These are phyloP conservation scores for Botryotinia narcissicola DNA, from an alignment of 2,329 filamentous ascomycete genomes.

Conservation along the genomic window DNA sequence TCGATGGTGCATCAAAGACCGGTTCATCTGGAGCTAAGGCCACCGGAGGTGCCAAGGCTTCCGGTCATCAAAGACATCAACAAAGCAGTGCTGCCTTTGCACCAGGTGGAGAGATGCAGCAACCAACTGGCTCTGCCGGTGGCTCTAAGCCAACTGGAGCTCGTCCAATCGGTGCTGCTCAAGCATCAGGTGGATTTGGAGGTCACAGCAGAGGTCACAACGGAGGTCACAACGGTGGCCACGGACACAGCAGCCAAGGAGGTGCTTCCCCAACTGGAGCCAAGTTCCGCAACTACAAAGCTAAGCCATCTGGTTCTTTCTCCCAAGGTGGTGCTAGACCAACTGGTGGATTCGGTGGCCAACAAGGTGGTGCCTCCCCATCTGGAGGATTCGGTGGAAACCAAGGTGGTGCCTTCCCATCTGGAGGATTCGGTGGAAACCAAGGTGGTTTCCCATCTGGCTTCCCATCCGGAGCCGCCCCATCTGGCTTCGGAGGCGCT, in stretches of 20 bases:
- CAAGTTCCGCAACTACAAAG: neutral
- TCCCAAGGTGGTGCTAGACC: neutral
- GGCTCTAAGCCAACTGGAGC: neutral
- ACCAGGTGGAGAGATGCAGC: neutral
- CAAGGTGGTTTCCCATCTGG: neutral
- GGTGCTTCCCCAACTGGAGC: neutral
- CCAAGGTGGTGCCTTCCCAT: neutral
- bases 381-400: neutral
- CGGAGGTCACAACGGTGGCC: neutral
- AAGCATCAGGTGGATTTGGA: neutral
- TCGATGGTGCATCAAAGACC: neutral
- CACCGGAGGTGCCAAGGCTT: neutral
- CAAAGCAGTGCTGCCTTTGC: neutral
- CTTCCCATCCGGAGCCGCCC: neutral
- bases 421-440: too few relatives aligned
- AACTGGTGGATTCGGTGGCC: slow-evolving; percentile 2
- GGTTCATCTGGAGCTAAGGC: neutral
- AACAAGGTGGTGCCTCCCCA: neutral
- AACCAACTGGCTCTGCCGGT: neutral
- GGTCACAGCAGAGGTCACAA: neutral
- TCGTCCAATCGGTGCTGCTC: neutral
- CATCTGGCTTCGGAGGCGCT: neutral
- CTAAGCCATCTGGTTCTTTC: neutral
- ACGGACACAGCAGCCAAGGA: neutral
- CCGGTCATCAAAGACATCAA: slow-evolving; percentile 17